Percentiles rank a stretch among this genome's conserved stretches.
These are phyloP conservation scores for Solidago caesia DNA, from an alignment of 129 eudicot species.

Conservation along the genomic window DNA sequence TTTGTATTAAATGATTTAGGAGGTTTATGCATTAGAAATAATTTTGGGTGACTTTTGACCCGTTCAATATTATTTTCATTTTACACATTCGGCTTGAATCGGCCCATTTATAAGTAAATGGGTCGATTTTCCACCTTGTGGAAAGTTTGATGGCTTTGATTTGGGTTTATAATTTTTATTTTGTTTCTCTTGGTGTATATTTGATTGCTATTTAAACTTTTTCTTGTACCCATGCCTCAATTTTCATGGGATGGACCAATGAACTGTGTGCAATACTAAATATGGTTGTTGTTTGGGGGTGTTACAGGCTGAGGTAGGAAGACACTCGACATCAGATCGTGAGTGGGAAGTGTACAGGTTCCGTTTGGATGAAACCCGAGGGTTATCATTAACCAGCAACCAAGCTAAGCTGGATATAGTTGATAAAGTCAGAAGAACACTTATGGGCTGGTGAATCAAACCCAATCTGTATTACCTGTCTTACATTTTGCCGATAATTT, in stretches of 20 bases:
- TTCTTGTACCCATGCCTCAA: not conserved
- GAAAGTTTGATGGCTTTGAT: not conserved
- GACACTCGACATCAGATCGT: slow-evolving; percentile 67
- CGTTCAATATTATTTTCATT: not conserved
- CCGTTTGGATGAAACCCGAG: slow-evolving; percentile 62
- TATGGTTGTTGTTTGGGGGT: not conserved
- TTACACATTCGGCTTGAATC: not conserved
- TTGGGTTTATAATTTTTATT: not conserved
- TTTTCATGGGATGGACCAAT: not conserved
- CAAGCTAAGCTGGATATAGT: slow-evolving; percentile 55
- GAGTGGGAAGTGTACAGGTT: slow-evolving; percentile 90
- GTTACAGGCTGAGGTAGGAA: slow-evolving; percentile 74
- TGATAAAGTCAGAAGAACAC: slow-evolving; percentile 60
- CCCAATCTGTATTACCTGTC: not conserved
- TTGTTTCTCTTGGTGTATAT: not conserved
- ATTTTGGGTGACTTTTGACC: not conserved
- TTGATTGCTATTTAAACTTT: not conserved
- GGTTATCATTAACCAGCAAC: slow-evolving; percentile 37
- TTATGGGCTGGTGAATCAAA: slow-evolving; percentile 71
- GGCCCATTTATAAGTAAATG: not conserved
- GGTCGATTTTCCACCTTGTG: not conserved
- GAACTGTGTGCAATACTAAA: not conserved
- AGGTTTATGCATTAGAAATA: not conserved
- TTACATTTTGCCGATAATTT: not conserved
- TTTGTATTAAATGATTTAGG: not conserved